Evolutionary conservation across 2,329 filamentous ascomycete species (phyloP).

Genomic region (Monosporascus cannonballus): DNA sequence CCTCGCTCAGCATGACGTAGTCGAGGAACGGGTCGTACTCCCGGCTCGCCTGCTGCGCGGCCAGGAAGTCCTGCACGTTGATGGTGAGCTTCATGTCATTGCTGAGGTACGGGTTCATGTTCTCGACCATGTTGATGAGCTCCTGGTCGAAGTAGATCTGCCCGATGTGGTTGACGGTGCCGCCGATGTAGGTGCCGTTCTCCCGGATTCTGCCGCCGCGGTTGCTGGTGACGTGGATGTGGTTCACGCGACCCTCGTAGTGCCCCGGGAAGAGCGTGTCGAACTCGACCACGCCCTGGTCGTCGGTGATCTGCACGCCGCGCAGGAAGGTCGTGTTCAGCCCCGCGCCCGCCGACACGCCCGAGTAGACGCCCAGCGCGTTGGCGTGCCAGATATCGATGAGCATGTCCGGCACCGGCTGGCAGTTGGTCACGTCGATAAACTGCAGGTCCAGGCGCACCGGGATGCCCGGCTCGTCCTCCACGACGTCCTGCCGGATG

Average conservation of each 20-base stretch:
- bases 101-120: conserved; percentile 36
- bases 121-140: conserved; percentile 43
- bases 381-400: conserved; percentile 34
- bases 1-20: conserved; percentile 50
- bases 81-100: conserved; percentile 36
- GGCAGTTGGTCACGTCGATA: conserved; percentile 28
- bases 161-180: conserved; percentile 48
- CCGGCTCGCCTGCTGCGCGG: conserved; percentile 30
- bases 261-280: conserved; percentile 38
- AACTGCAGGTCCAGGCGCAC: conserved; percentile 31
- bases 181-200: conserved; percentile 44
- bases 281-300: conserved; percentile 35
- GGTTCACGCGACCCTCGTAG: conserved; percentile 33
- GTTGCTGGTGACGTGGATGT: conserved; percentile 30
- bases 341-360: conserved; percentile 26
- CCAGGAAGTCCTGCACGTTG: conserved; percentile 45
- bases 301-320: conserved; percentile 35
- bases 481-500: conserved; percentile 28
- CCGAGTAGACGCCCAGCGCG: conserved; percentile 34
- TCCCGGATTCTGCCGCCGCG: conserved; percentile 27
- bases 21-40: conserved; percentile 42
- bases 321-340: conserved; percentile 37
- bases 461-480: conserved; percentile 27
- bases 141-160: conserved; percentile 56
- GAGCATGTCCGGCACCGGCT: conserved; percentile 23